phyloP scores from a whole-genome alignment of 805 yeast species.

The Starmerella kuoi region DNA sequence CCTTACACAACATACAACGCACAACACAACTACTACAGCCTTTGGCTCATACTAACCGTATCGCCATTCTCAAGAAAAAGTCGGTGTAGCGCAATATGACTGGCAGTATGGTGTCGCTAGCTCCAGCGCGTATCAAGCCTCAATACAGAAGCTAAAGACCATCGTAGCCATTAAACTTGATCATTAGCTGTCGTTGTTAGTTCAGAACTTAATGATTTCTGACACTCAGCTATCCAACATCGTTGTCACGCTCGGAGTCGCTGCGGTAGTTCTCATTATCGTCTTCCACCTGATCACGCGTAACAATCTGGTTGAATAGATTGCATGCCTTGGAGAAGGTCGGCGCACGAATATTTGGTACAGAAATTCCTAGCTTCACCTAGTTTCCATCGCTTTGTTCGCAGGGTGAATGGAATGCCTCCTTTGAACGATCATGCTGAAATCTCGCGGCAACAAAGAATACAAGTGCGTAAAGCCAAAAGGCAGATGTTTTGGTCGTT shows the following conservation, averaged over 20 bases:
- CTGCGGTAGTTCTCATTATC: slow-evolving; percentile 57
- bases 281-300: slow-evolving; percentile 57
- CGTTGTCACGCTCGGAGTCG: slow-evolving; percentile 61
- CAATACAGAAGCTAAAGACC: too few species aligned
- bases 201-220: slow-evolving; percentile 58
- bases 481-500: slow-evolving; percentile 19
- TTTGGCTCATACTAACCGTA: too few species aligned
- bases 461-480: slow-evolving; percentile 9
- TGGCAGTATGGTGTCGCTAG: too few species aligned
- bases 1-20: too few species aligned
- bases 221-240: slow-evolving; percentile 67
- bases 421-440: slow-evolving; percentile 8
- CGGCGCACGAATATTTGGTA: slow-evolving; percentile 22
- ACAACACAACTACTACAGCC: too few species aligned
- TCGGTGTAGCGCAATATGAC: too few species aligned
- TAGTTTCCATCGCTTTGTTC: slow-evolving; percentile 23
- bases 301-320: slow-evolving; percentile 26
- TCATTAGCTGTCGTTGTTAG: too few species aligned
- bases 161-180: too few species aligned
- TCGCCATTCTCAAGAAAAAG: too few species aligned
- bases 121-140: too few species aligned
- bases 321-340: slow-evolving; percentile 18
- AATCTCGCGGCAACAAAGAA: slow-evolving; percentile 9
- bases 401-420: slow-evolving; percentile 20
- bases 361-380: slow-evolving; percentile 21